phyloP scores from a whole-genome alignment of 164 flowering plant species.

The Vitis rotundifolia region DNA sequence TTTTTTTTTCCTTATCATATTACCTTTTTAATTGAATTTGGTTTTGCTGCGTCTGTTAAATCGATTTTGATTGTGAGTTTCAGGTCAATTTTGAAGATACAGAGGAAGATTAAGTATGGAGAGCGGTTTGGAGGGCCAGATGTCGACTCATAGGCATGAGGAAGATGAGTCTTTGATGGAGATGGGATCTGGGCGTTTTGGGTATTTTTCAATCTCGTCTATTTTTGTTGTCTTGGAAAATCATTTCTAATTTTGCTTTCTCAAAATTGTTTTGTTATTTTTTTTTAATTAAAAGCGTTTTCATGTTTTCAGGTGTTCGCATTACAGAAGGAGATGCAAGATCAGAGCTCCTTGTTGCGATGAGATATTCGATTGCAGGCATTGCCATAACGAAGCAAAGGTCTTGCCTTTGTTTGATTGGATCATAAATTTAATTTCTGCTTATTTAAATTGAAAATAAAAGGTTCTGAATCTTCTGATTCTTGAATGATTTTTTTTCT shows the following conservation, averaged over 20 bases:
- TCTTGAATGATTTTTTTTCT: too few species aligned
- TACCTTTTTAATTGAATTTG: too few species aligned
- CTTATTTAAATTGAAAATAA: too few species aligned
- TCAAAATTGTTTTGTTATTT: too few species aligned
- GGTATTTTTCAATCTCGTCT: neutral
- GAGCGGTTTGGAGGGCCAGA: neutral
- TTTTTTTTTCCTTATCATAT: neutral
- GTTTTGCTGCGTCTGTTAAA: too few species aligned
- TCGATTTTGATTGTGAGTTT: too few species aligned
- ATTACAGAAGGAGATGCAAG: conserved; percentile 83
- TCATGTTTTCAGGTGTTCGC: conserved; percentile 51
- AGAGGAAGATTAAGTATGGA: neutral
- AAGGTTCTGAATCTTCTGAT: too few species aligned
- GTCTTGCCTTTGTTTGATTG: conserved; percentile 24
- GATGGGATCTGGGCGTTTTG: conserved; percentile 5
- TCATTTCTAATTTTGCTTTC: neutral
- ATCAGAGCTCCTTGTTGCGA: conserved; percentile 90
- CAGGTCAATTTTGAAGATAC: too few species aligned
- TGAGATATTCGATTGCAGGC: conserved; percentile 86
- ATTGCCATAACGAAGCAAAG: conserved; percentile 93
- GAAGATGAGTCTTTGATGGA: conserved; percentile 6
- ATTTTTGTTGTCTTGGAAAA: neutral
- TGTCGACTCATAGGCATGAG: neutral
- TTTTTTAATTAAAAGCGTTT: too few species aligned
- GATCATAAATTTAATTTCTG: neutral